phyloP scores from a whole-genome alignment of 140 eudicot genomes.

The Flaveria floridana region DNA sequence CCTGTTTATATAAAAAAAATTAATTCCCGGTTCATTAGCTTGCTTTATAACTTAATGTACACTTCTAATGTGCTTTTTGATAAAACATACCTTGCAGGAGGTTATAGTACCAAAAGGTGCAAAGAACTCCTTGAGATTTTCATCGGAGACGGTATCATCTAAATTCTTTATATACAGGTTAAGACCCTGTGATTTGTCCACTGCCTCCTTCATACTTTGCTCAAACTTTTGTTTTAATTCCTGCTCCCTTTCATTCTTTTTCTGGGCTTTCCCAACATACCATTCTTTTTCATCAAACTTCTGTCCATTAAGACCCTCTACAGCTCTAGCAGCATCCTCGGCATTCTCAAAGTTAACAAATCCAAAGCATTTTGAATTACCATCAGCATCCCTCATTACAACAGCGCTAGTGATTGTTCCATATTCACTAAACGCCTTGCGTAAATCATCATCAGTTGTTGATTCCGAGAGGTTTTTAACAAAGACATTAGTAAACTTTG shows the following conservation, averaged over 20 bases:
- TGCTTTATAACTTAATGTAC: not conserved
- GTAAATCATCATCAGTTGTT: constrained; percentile 17
- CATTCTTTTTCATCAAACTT: constrained; percentile 15
- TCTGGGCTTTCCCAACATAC: constrained; percentile 17
- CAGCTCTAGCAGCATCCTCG: constrained; percentile 51
- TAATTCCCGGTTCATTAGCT: constrained; percentile 31
- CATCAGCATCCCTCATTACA: constrained; percentile 50
- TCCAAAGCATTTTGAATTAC: constrained; percentile 50
- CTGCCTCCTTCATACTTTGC: constrained; percentile 21
- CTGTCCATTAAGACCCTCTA: constrained; percentile 29
- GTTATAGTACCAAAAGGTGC: constrained; percentile 9
- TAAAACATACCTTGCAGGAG: constrained; percentile 16
- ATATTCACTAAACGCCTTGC: constrained; percentile 43
- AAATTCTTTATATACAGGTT: constrained; percentile 15
- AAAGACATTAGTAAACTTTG: constrained; percentile 15
- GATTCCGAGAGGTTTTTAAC: constrained; percentile 17
- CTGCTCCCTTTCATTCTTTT: constrained; percentile 9
- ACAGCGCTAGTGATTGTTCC: constrained; percentile 46
- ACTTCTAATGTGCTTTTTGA: not conserved
- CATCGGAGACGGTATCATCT: constrained; percentile 3
- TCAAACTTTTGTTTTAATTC: constrained; percentile 6
- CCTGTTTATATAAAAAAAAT: constrained; percentile 22
- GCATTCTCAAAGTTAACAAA: constrained; percentile 49
- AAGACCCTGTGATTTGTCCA: constrained; percentile 18
- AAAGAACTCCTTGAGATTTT: not conserved